phyloP scores from a whole-genome alignment of 2,329 filamentous ascomycete species.

The Pyricularia grisea region DNA sequence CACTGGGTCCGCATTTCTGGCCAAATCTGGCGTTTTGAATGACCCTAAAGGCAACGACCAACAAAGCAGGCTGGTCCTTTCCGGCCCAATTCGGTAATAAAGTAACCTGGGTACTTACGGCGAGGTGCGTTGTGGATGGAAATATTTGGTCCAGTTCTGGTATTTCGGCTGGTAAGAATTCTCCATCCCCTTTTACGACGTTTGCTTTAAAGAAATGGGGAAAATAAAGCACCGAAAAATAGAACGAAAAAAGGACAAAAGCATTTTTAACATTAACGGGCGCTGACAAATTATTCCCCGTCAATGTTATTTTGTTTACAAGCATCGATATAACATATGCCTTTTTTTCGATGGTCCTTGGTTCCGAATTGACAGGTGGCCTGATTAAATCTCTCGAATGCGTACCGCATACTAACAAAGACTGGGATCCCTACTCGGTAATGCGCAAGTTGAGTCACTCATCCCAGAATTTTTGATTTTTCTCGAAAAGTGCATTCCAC shows the following conservation, averaged over 20 bases:
- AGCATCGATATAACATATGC: slow-evolving; percentile 26
- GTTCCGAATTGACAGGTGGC: slow-evolving; percentile 14
- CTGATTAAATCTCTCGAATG: slow-evolving; percentile 15
- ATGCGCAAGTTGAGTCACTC: slow-evolving; percentile 10
- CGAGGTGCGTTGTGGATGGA: slow-evolving; percentile 42
- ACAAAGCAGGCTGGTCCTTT: slow-evolving; percentile 25
- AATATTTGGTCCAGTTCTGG: slow-evolving; percentile 46
- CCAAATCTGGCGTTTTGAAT: slow-evolving; percentile 39
- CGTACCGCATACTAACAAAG: slow-evolving; percentile 9
- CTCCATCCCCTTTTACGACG: background rate
- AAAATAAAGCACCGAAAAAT: too few relatives aligned
- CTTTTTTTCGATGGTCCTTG: slow-evolving; percentile 25
- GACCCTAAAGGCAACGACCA: slow-evolving; percentile 42
- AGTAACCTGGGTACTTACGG: slow-evolving; percentile 37
- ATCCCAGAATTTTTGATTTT: background rate
- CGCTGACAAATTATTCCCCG: too few relatives aligned
- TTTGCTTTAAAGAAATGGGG: too few relatives aligned
- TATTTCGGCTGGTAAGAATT: slow-evolving; percentile 34
- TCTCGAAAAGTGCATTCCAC: background rate
- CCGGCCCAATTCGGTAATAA: slow-evolving; percentile 24
- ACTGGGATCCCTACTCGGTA: slow-evolving; percentile 16
- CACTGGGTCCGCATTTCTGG: slow-evolving; percentile 38
- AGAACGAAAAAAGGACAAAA: too few relatives aligned
- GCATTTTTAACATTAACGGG: too few relatives aligned
- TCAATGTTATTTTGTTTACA: background rate